A percentile compares a stretch with the other conserved stretches of the same genome.
Evolutionary conservation across 768 basidiomycete species (phyloP).

Genomic region (Mycena venus): DNA sequence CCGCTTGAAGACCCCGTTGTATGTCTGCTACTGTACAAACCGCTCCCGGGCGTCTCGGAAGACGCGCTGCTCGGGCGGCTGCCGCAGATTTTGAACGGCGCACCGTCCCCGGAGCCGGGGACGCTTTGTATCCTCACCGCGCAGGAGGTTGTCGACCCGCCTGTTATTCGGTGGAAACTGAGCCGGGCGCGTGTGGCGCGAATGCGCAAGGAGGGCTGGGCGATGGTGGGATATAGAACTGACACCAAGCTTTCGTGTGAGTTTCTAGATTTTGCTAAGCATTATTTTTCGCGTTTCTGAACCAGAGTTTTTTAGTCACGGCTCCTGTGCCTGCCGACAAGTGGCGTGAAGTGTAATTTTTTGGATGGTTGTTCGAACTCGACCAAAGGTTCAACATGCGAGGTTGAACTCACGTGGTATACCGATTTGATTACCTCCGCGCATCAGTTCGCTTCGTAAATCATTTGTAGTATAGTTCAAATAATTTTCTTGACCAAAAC

Average conservation of each 20-base stretch:
- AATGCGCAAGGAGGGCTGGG: constrained; percentile 14
- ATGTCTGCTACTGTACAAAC: constrained; percentile 7
- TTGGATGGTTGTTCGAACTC: neutral
- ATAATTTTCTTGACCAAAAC: no score
- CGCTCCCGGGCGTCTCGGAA: neutral
- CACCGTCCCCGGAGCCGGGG: neutral
- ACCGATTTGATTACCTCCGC: no score
- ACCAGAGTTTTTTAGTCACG: neutral
- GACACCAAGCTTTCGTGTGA: constrained; percentile 11
- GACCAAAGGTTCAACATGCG: neutral
- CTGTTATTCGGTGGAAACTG: constrained; percentile 12
- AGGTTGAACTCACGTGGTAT: no score
- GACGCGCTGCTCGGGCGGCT: neutral
- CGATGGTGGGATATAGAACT: constrained; percentile 21
- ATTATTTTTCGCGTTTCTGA: neutral
- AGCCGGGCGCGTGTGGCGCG: constrained; percentile 12
- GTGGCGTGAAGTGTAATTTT: constrained; percentile 12
- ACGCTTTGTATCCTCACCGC: constrained; percentile 8
- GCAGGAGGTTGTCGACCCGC: constrained; percentile 9
- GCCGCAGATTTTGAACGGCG: constrained; percentile 13
- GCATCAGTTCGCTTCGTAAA: no score
- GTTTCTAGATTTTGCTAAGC: neutral
- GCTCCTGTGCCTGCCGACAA: constrained; percentile 4
- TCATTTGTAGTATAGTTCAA: no score
- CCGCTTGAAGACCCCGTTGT: constrained; percentile 9